A percentile compares a stretch with the other conserved stretches of the same genome.
Evolutionary conservation across 495 filamentous ascomycete species (phyloP).

Genomic region (Penicillium taxi): DNA sequence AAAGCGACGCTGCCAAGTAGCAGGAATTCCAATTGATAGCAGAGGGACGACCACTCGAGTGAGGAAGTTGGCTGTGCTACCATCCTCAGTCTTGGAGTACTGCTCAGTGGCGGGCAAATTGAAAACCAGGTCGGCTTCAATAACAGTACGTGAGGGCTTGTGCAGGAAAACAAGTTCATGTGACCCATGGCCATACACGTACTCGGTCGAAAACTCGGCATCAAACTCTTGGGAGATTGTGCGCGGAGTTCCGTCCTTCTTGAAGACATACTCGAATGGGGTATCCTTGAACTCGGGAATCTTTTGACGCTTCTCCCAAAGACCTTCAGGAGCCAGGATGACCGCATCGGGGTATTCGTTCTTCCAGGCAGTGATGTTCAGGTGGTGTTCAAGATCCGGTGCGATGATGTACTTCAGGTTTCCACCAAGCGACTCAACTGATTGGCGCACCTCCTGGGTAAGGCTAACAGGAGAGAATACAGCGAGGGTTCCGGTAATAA

Average conservation of each 20-base stretch:
- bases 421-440: constrained; percentile 57
- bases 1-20: constrained; percentile 70
- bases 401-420: constrained; percentile 78
- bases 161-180: constrained; percentile 83
- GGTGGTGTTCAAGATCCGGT: constrained; percentile 85
- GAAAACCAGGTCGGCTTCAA: constrained; percentile 87
- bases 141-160: constrained; percentile 71
- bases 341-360: constrained; percentile 66
- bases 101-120: constrained; percentile 86
- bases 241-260: constrained; percentile 40
- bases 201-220: constrained; percentile 78
- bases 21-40: constrained; percentile 47
- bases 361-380: constrained; percentile 79
- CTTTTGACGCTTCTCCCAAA: constrained; percentile 73
- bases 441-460: constrained; percentile 65
- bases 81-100: constrained; percentile 57
- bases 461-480: constrained; percentile 87
- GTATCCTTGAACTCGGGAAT: constrained; percentile 58
- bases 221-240: constrained; percentile 72
- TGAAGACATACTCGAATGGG: constrained; percentile 62
- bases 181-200: constrained; percentile 69
- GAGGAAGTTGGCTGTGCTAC: constrained; percentile 46
- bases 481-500: constrained; percentile 67
- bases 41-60: constrained; percentile 56
- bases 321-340: constrained; percentile 76